Evolutionary conservation across 768 basidiomycete genomes (phyloP).

Genomic region (Pulveroboletus sp.): DNA sequence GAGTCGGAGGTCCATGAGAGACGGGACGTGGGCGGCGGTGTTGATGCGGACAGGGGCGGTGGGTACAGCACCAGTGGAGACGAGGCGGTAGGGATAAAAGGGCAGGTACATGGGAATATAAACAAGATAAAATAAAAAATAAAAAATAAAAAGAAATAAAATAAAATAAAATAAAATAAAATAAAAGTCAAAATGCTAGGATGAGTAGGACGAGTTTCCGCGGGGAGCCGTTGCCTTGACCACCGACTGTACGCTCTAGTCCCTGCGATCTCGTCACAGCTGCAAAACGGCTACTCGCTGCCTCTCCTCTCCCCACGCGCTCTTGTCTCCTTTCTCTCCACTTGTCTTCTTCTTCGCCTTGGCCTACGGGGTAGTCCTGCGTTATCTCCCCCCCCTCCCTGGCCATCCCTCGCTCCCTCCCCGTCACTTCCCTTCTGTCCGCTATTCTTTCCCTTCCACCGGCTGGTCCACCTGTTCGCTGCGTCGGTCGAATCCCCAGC

Average conservation of each 20-base stretch:
- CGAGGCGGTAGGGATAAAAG: too few species aligned
- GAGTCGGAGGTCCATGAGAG: too few species aligned
- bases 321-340: constrained; percentile 12
- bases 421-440: background rate
- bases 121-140: too few species aligned
- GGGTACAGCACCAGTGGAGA: too few species aligned
- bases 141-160: background rate
- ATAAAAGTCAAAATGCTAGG: too few species aligned
- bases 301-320: constrained; percentile 12
- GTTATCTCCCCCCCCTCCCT: constrained; percentile 1
- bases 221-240: constrained; percentile 46
- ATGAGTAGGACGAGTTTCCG: too few species aligned
- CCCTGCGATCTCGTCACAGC: constrained; percentile 31
- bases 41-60: too few species aligned
- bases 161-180: constrained; percentile 18
- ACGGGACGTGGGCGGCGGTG: too few species aligned
- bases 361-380: constrained; percentile 23
- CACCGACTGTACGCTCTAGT: constrained; percentile 38
- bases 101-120: too few species aligned
- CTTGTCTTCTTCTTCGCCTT: constrained; percentile 15
- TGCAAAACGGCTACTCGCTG: constrained; percentile 15
- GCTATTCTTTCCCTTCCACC: constrained; percentile 10
- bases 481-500: constrained; percentile 28
- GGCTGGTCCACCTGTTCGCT: constrained; percentile 57
- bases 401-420: background rate